Evolutionary conservation across 169 alveolate genomes (phyloP).

Genomic region (Plasmodium reichenowi): DNA sequence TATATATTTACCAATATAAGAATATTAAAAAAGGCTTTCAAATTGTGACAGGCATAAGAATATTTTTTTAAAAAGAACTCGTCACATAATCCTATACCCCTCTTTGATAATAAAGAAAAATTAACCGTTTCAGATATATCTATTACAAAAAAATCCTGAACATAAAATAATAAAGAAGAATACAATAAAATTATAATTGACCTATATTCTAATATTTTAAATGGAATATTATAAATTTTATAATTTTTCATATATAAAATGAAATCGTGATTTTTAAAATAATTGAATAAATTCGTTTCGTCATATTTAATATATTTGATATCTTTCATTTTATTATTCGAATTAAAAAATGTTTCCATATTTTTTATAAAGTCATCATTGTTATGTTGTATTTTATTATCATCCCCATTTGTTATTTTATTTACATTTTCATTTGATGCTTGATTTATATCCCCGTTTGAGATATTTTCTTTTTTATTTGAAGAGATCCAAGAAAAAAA

Average conservation of each 20-base stretch:
- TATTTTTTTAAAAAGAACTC: conserved; percentile 14
- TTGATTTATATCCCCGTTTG: not conserved
- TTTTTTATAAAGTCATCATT: conserved; percentile 15
- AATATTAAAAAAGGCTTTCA: conserved; percentile 25
- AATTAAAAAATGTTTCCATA: conserved; percentile 32
- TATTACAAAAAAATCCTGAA: conserved; percentile 14
- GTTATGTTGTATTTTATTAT: not conserved
- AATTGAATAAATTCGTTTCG: conserved; percentile 18
- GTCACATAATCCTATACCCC: conserved; percentile 22
- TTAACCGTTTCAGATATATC: not conserved
- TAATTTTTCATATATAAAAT: conserved; percentile 17
- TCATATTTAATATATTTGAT: conserved; percentile 28
- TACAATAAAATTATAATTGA: conserved; percentile 39
- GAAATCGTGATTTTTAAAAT: conserved; percentile 51
- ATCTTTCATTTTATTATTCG: conserved; percentile 11
- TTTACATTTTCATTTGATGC: conserved; percentile 1
- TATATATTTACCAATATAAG: conserved; percentile 17
- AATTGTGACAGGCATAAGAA: not conserved
- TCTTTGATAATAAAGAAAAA: conserved; percentile 7
- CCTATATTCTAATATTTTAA: conserved; percentile 29
- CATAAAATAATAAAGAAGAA: conserved; percentile 43
- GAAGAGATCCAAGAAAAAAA: not conserved
- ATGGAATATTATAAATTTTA: conserved; percentile 52
- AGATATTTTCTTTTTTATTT: not conserved
- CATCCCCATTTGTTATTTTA: not conserved